phyloP scores from a whole-genome alignment of 305 asterid species.

The Plantago coronopus region DNA sequence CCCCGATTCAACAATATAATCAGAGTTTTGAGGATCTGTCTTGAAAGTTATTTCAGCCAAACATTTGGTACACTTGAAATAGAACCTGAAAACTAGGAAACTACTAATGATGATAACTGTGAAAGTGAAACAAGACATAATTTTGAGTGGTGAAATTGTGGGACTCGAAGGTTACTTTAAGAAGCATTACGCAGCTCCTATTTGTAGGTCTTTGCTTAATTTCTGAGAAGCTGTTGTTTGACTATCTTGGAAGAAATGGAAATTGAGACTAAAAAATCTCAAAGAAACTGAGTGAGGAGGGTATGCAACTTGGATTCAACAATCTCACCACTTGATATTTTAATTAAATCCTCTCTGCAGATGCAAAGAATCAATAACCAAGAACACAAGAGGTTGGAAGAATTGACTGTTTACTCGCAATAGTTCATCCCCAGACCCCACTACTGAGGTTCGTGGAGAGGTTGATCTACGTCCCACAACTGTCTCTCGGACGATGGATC shows the following conservation, averaged over 20 bases:
- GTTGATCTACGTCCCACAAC: constrained; percentile 32
- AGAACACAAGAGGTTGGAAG: constrained; percentile 92
- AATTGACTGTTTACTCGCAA: constrained; percentile 78
- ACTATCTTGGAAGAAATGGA: too few species aligned
- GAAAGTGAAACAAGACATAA: too few species aligned
- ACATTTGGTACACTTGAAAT: constrained; percentile 79
- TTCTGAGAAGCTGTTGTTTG: too few species aligned
- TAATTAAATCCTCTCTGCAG: constrained; percentile 27
- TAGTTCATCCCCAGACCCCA: constrained; percentile 37
- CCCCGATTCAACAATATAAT: constrained; percentile 82
- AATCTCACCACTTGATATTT: background rate
- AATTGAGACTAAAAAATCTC: too few species aligned
- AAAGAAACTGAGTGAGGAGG: too few species aligned
- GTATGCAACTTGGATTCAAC: background rate
- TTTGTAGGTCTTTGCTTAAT: too few species aligned
- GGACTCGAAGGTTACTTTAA: too few species aligned
- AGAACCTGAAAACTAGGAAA: too few species aligned
- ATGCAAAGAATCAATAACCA: constrained; percentile 82
- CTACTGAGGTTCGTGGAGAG: constrained; percentile 43
- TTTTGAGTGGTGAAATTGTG: too few species aligned
- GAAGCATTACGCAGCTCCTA: too few species aligned
- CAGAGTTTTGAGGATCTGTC: constrained; percentile 89
- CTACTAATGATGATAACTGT: too few species aligned
- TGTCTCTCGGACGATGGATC: constrained; percentile 56
- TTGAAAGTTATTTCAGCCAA: constrained; percentile 81